Evolutionary conservation across 2,329 filamentous ascomycete species (phyloP).

Genomic region (Aspergillus texensis): DNA sequence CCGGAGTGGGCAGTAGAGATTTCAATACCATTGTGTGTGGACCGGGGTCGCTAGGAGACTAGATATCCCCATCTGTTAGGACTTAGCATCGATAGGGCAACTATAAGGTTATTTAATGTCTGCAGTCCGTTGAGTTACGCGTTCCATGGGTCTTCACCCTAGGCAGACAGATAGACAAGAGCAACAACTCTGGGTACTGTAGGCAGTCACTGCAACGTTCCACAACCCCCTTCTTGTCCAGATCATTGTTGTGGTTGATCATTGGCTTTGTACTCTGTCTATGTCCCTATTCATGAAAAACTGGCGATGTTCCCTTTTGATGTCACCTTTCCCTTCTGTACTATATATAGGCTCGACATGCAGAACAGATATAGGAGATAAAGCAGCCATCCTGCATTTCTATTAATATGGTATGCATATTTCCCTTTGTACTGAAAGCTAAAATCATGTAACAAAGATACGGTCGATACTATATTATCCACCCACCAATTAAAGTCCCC

Average conservation of each 20-base stretch:
- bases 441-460: not conserved
- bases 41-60: not conserved
- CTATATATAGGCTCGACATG: not conserved
- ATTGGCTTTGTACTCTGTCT: not conserved
- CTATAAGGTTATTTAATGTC: constrained; percentile 3
- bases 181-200: not conserved
- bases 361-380: not conserved
- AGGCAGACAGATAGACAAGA: constrained; percentile 1
- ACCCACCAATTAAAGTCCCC: not conserved
- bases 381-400: not conserved
- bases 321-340: not conserved
- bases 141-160: not conserved
- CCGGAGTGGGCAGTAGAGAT: not conserved
- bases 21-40: not conserved
- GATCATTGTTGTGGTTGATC: not conserved
- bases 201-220: not conserved
- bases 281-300: not conserved
- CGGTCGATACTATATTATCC: not conserved
- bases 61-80: no score
- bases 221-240: not conserved
- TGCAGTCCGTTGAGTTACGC: not conserved
- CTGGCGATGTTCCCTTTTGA: not conserved
- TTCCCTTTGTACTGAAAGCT: not conserved
- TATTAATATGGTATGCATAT: not conserved
- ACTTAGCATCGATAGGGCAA: not conserved